These are phyloP conservation scores for Daldinia decipiens DNA, from an alignment of 495 filamentous ascomycete genomes.

Conservation along the genomic window DNA sequence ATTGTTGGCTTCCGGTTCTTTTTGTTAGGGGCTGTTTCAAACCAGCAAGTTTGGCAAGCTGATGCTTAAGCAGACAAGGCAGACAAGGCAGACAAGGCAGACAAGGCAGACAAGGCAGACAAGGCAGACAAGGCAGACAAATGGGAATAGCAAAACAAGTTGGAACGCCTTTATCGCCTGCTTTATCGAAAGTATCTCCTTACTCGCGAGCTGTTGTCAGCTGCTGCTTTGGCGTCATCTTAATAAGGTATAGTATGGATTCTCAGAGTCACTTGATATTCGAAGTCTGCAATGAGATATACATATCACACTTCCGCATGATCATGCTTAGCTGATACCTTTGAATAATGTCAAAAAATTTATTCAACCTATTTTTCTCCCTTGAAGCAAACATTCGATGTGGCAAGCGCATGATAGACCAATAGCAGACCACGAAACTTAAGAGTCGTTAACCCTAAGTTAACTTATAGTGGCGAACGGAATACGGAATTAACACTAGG, in stretches of 20 bases:
- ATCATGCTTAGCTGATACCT: conserved; percentile 10
- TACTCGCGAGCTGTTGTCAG: conserved; percentile 22
- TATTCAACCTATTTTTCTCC: neutral
- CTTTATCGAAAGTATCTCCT: neutral
- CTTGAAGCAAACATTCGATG: neutral
- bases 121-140: neutral
- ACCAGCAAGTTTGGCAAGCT: neutral
- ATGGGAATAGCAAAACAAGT: neutral
- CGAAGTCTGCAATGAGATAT: conserved; percentile 24
- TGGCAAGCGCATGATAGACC: neutral
- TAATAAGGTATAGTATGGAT: conserved; percentile 32
- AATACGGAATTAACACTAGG: neutral
- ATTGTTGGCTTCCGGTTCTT: neutral
- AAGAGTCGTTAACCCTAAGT: neutral
- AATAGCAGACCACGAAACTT: neutral
- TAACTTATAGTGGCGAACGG: neutral
- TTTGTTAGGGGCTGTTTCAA: neutral
- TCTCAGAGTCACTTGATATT: conserved; percentile 41
- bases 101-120: neutral
- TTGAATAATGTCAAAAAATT: conserved; percentile 18
- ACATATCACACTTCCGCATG: conserved; percentile 12
- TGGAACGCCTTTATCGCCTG: neutral
- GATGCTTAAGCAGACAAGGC: too few relatives aligned
- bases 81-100: neutral
- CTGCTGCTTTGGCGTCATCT: conserved; percentile 25